Conservation (phyloP, 1,139 yeast species). For the Pichia inconspicua region DNA sequence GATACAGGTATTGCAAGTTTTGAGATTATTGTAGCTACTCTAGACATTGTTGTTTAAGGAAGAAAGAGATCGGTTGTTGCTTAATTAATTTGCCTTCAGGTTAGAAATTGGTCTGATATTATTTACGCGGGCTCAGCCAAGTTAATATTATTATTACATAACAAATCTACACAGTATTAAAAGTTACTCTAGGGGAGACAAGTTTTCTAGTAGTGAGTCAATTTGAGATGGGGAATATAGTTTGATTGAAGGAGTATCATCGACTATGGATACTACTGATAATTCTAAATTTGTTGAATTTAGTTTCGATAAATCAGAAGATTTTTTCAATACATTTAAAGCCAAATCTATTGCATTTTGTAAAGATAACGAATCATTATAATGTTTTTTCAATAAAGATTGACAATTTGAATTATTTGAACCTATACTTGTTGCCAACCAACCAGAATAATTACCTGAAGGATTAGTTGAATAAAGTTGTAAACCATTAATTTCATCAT, state of each 20-base stretch:
- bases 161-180: too few species aligned
- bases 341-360: conserved; percentile 85
- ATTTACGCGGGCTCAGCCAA: not conserved
- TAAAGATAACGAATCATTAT: conserved; percentile 70
- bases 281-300: conserved; percentile 86
- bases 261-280: conserved; percentile 58
- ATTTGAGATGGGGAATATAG: not conserved
- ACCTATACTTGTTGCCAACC: conserved; percentile 98
- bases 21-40: conserved; percentile 52
- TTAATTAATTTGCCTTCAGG: not conserved
- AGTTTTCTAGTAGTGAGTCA: not conserved
- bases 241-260: not conserved
- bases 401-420: conserved; percentile 96
- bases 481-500: conserved; percentile 82
- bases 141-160: too few species aligned
- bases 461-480: conserved; percentile 95
- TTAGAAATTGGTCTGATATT: too few species aligned
- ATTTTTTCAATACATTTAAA: conserved; percentile 83
- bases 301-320: conserved; percentile 83
- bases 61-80: too few species aligned
- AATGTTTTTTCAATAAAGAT: conserved; percentile 90
- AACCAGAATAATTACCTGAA: conserved; percentile 94
- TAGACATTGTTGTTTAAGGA: conserved; percentile 44
- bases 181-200: not conserved
- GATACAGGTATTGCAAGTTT: conserved; percentile 64